phyloP scores from a whole-genome alignment of 163 green algal genomes.

The Coccomyxa subellipsoidea region DNA sequence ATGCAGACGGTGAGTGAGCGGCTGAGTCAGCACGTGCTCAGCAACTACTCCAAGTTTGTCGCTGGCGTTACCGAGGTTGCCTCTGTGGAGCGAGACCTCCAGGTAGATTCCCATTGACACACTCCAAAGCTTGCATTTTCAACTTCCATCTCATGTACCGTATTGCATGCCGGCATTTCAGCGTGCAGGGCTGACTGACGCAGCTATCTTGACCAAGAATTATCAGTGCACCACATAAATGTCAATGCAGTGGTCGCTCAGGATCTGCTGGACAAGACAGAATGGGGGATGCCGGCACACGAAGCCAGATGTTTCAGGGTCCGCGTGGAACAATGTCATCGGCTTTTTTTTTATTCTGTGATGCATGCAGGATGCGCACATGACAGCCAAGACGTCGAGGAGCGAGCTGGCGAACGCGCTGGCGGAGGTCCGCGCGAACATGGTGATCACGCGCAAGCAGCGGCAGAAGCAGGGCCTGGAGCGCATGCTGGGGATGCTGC shows the following conservation, averaged over 20 bases:
- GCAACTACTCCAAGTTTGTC: slow-evolving; percentile 72
- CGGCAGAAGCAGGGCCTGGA: slow-evolving; percentile 64
- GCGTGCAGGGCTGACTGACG: too few relatives aligned
- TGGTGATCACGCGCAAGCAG: slow-evolving; percentile 59
- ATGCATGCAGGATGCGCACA: slow-evolving; percentile 35
- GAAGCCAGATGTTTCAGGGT: too few relatives aligned
- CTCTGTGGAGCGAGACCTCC: slow-evolving; percentile 5
- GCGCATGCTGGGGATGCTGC: slow-evolving; percentile 55
- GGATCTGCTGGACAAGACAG: too few relatives aligned
- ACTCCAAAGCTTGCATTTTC: background rate
- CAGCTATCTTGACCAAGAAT: too few relatives aligned
- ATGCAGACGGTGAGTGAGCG: slow-evolving; percentile 66
- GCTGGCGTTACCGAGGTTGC: slow-evolving; percentile 52
- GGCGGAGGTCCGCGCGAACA: slow-evolving; percentile 61
- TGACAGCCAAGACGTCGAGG: slow-evolving; percentile 35
- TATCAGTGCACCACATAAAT: too few relatives aligned
- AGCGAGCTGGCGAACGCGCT: slow-evolving; percentile 45
- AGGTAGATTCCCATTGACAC: too few relatives aligned
- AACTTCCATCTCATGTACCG: too few relatives aligned
- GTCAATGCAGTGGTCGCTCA: too few relatives aligned
- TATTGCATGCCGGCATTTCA: too few relatives aligned
- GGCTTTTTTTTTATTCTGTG: too few relatives aligned
- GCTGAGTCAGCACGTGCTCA: slow-evolving; percentile 64
- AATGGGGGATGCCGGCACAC: too few relatives aligned
- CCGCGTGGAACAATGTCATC: too few relatives aligned